Conservation (phyloP, 2,329 filamentous ascomycete species). For the Fonsecaea pugnacius region DNA sequence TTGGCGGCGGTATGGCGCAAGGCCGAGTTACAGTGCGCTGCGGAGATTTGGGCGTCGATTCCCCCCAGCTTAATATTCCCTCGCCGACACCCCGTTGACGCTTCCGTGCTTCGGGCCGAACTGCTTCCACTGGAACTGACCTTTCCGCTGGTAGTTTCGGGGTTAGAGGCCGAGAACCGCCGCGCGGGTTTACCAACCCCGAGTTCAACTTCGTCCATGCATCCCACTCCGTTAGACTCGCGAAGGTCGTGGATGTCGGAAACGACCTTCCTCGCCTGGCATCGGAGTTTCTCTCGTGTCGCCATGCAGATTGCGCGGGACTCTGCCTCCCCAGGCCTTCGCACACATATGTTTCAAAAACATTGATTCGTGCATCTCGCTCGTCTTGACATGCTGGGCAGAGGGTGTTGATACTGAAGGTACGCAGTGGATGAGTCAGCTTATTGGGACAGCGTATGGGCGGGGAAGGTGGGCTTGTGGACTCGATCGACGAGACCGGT, state of each 20-base stretch:
- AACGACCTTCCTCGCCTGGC: slow-evolving; percentile 8
- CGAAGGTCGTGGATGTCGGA: slow-evolving; percentile 17
- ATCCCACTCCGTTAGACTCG: slow-evolving; percentile 7
- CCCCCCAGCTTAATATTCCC: background rate
- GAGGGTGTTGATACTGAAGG: slow-evolving; percentile 25
- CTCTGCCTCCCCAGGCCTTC: slow-evolving; percentile 19
- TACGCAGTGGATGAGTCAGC: slow-evolving; percentile 28
- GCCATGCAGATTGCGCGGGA: slow-evolving; percentile 12
- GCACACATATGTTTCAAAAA: slow-evolving; percentile 18
- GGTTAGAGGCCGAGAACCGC: background rate
- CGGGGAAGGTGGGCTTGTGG: background rate
- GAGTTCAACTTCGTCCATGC: background rate
- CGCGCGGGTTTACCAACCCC: background rate
- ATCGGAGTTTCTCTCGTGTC: slow-evolving; percentile 14
- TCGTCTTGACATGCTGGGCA: slow-evolving; percentile 25
- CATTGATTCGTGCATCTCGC: slow-evolving; percentile 23
- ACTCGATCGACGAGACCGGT: background rate
- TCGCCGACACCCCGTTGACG: background rate
- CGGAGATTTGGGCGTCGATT: background rate
- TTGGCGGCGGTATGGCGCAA: background rate
- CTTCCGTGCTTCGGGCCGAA: background rate
- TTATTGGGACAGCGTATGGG: slow-evolving; percentile 2
- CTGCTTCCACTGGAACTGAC: background rate
- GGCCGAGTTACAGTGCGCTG: background rate
- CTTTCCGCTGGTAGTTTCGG: background rate